Percentiles rank a stretch among this genome's conserved stretches.
These are phyloP conservation scores for Colletotrichum sp. DNA, from an alignment of 2,329 filamentous ascomycete species.

Conservation along the genomic window DNA sequence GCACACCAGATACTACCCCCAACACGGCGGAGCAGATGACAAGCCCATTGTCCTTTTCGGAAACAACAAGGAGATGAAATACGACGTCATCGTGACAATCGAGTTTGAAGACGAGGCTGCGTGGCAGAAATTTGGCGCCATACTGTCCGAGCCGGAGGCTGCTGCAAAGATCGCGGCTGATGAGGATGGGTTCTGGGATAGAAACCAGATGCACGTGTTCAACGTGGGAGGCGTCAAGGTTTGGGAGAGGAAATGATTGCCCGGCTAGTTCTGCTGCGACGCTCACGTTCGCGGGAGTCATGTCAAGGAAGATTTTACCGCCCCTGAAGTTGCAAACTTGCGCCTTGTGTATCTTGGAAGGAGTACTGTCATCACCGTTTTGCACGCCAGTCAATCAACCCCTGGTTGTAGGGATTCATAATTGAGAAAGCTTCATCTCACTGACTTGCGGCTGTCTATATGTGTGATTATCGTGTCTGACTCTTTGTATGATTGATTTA, in stretches of 20 bases:
- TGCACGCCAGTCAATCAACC: background rate
- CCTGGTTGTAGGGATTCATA: background rate
- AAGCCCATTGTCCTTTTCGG: background rate
- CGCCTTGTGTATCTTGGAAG: background rate
- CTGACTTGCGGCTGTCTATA: background rate
- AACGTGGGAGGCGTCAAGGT: background rate
- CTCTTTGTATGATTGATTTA: background rate
- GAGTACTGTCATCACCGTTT: fast-evolving
- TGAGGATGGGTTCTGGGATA: conserved; percentile 12
- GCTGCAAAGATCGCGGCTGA: background rate
- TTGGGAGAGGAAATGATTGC: conserved; percentile 4
- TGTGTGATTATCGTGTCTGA: background rate
- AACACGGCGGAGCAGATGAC: background rate
- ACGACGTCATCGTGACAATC: background rate
- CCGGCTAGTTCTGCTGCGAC: background rate
- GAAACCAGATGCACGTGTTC: background rate
- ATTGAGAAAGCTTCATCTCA: background rate
- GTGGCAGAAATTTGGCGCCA: background rate
- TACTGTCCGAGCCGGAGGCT: background rate
- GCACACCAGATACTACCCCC: conserved; percentile 4
- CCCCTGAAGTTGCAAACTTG: background rate
- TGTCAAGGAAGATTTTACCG: background rate
- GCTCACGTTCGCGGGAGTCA: background rate
- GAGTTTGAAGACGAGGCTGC: conserved; percentile 5
- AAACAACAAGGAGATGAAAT: background rate